Evolutionary conservation across 2,329 filamentous ascomycete species (phyloP), one percentile per base, ranked within the genome.

Genomic region (Reticulascus tulasneorum): DNA sequence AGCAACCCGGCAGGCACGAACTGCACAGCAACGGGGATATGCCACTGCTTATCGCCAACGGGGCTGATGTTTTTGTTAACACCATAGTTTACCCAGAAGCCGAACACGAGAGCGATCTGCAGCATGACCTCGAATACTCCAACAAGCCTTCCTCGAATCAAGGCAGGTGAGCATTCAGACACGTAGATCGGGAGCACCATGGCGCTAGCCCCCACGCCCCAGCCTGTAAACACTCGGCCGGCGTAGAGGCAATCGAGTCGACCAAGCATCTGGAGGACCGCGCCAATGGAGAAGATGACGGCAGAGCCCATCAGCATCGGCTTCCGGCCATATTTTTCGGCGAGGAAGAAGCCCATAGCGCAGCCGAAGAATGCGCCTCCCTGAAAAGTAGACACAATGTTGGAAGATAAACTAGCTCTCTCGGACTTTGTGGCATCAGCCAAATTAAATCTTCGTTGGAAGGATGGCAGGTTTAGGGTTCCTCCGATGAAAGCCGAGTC

Each of bases 171-270:
- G 47, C 68, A 71, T 50, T 79, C 75, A 1, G 73, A 70, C 28
- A 77, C 71, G 51, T 79, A 79, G 23, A 79, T 66, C 3, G 75
- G 75, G 3, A 79, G 70, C 18, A 68, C 64, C 54, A 73, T 71
- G 8, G 64, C 66, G 27, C 71, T 57, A 8, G 70, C 47, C 7
- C 71, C 73, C 24, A 76, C 62, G 7, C 69, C 71, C 51, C 69
- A 66, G 2, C 73, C 71, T 12, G 64, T 66, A 25, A 75, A 52
- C 43, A 73, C 71, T 5, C 76, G 67, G 0, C 75, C 75, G 7
- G 71, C 65, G 2, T 79, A 64, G 28, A 80, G 71, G 64, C 78
- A 75, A 10, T 63, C 59, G 13, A 78, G 57, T 32, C 71, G 66
- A 4, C 47, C 42, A 60, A 62, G 23, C 71, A 70, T 58, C 50